Percentiles rank a stretch among this genome's conserved stretches.
These are phyloP conservation scores for Pestalotiopsis sp. DNA, from an alignment of 2,329 filamentous ascomycete species.

Conservation along the genomic window DNA sequence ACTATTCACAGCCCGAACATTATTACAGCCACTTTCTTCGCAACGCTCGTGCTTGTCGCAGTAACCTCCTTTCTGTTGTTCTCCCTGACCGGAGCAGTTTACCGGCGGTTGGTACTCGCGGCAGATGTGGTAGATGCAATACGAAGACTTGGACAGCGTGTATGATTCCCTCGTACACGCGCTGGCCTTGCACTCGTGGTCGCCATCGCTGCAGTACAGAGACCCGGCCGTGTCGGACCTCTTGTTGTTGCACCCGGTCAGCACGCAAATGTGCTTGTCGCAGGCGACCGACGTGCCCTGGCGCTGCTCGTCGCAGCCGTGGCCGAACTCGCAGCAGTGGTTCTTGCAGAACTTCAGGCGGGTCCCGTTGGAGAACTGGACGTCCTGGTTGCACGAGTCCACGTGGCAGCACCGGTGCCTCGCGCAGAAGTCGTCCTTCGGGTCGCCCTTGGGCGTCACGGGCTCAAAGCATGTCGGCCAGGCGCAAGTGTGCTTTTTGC, in stretches of 20 bases:
- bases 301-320: constrained; percentile 17
- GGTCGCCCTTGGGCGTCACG: constrained; percentile 16
- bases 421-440: constrained; percentile 19
- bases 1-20: constrained; percentile 8
- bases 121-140: constrained; percentile 26
- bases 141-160: constrained; percentile 12
- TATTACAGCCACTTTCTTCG: constrained; percentile 16
- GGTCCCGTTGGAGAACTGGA: constrained; percentile 35
- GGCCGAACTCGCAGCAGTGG: constrained; percentile 23
- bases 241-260: constrained; percentile 14
- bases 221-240: constrained; percentile 20
- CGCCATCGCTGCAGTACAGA: constrained; percentile 24
- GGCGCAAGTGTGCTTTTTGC: constrained; percentile 24
- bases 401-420: constrained; percentile 23
- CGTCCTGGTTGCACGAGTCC: constrained; percentile 23
- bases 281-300: constrained; percentile 18
- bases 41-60: constrained; percentile 24
- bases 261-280: constrained; percentile 15
- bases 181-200: constrained; percentile 23
- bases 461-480: constrained; percentile 15
- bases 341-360: constrained; percentile 23
- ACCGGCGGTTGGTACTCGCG: constrained; percentile 11
- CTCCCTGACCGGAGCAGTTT: constrained; percentile 21
- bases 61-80: constrained; percentile 19
- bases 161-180: constrained; percentile 18